Percentiles rank a stretch among this genome's conserved stretches.
phyloP scores from a whole-genome alignment of 208 protist species.

The Crithidia acanthocephali region DNA sequence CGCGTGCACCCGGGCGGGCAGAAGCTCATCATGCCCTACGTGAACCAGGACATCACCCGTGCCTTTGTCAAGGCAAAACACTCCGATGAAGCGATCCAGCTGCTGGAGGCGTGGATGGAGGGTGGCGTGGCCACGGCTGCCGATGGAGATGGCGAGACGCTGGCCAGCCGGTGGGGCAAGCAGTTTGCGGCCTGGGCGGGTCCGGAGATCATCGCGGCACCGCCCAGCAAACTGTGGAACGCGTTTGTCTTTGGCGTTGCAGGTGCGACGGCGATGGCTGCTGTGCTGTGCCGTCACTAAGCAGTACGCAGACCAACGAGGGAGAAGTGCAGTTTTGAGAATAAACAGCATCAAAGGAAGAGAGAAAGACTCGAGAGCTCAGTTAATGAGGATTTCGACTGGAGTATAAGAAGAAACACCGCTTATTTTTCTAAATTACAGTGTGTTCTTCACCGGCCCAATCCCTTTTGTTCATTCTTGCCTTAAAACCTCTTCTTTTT shows the following conservation, averaged over 20 bases:
- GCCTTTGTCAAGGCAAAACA: constrained; percentile 39
- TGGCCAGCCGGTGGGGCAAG: background rate
- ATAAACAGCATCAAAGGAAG: no score
- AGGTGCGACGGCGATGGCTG: constrained; percentile 19
- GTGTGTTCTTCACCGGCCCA: no score
- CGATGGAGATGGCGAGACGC: background rate
- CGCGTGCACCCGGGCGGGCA: constrained; percentile 38
- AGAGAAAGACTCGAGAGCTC: no score
- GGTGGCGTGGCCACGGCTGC: background rate
- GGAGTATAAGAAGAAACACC: no score
- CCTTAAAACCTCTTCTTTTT: no score
- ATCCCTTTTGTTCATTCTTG: no score
- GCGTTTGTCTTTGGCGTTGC: constrained; percentile 23
- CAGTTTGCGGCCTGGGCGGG: background rate
- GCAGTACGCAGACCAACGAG: no score
- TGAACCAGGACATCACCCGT: constrained; percentile 40
- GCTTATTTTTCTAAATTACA: no score
- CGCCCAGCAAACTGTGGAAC: constrained; percentile 20
- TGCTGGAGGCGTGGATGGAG: constrained; percentile 45
- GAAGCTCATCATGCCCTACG: constrained; percentile 31
- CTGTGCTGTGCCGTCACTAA: constrained; percentile 17
- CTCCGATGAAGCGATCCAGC: constrained; percentile 29
- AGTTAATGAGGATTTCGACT: no score
- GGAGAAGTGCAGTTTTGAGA: background rate
- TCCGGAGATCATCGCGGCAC: background rate